These are phyloP conservation scores for Talaromyces verruculosus DNA, from an alignment of 2,329 filamentous ascomycete genomes.

Conservation along the genomic window DNA sequence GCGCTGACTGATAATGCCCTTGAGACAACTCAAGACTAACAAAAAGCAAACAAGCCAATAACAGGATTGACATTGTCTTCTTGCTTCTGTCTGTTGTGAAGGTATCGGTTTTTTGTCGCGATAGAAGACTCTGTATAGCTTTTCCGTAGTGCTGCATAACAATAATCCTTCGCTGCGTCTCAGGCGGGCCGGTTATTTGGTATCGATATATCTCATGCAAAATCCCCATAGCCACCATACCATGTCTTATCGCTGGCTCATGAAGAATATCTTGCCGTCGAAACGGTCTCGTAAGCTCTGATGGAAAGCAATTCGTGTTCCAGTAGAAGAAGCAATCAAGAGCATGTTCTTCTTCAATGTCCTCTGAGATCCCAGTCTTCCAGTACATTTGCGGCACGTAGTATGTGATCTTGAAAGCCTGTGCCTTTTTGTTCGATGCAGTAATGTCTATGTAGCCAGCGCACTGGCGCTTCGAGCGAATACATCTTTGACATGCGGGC, in stretches of 20 bases:
- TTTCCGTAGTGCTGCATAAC: conserved; percentile 16
- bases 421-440: neutral
- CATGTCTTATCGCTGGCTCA: conserved; percentile 17
- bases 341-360: conserved; percentile 10
- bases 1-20: conserved; percentile 12
- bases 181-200: conserved; percentile 9
- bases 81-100: neutral
- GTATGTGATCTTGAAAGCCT: conserved; percentile 16
- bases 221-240: conserved; percentile 17
- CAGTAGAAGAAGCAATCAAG: conserved; percentile 18
- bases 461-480: conserved; percentile 11
- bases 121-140: conserved; percentile 10
- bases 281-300: conserved; percentile 13
- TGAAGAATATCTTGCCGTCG: conserved; percentile 12
- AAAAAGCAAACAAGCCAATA: conserved; percentile 18
- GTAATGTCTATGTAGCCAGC: conserved; percentile 8
- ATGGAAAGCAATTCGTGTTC: conserved; percentile 11
- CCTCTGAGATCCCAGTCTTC: neutral
- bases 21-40: conserved; percentile 14
- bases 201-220: conserved; percentile 15
- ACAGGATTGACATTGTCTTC: neutral
- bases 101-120: neutral
- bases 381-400: conserved; percentile 8
- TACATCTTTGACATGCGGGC: conserved; percentile 15
- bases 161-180: conserved; percentile 5